phyloP scores from a whole-genome alignment of 805 yeast genomes.

The Saturnispora quitensis region DNA sequence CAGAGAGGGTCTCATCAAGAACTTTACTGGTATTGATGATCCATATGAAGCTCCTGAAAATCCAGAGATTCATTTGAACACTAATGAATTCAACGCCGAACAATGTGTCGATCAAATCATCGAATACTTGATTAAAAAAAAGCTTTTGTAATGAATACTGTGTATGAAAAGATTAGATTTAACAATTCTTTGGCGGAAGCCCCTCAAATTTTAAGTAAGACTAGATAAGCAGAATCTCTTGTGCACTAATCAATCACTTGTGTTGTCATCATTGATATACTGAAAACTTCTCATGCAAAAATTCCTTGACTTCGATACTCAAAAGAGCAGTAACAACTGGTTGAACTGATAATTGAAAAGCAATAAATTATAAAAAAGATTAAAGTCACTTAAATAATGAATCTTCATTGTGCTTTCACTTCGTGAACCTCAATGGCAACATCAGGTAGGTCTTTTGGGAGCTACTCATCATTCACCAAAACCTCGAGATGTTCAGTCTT shows the following conservation, averaged over 20 bases:
- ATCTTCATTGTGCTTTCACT: no score
- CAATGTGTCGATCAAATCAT: conserved; percentile 69
- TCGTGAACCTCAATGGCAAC: no score
- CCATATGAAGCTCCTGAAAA: conserved; percentile 88
- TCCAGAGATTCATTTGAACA: conserved; percentile 77
- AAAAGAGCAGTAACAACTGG: no score
- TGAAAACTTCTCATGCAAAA: not conserved
- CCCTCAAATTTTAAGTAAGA: no score
- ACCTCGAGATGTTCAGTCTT: conserved; percentile 12
- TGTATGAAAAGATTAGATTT: not conserved
- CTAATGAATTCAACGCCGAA: conserved; percentile 64
- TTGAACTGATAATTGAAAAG: no score
- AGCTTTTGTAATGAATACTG: conserved; percentile 8
- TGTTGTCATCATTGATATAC: no score
- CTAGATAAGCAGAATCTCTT: no score
- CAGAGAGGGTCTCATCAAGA: conserved; percentile 86
- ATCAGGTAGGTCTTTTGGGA: no score
- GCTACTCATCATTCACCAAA: not conserved
- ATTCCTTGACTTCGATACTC: not conserved
- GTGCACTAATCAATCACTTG: no score
- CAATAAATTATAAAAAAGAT: no score
- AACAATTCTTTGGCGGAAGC: not conserved
- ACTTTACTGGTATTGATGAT: conserved; percentile 91
- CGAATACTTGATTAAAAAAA: conserved; percentile 41
- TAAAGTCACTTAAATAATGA: no score